A percentile compares a stretch with the other conserved stretches of the same genome.
Evolutionary conservation across 2,329 filamentous ascomycete genomes (phyloP).

Genomic region (Dendrostoma leiphaemia): DNA sequence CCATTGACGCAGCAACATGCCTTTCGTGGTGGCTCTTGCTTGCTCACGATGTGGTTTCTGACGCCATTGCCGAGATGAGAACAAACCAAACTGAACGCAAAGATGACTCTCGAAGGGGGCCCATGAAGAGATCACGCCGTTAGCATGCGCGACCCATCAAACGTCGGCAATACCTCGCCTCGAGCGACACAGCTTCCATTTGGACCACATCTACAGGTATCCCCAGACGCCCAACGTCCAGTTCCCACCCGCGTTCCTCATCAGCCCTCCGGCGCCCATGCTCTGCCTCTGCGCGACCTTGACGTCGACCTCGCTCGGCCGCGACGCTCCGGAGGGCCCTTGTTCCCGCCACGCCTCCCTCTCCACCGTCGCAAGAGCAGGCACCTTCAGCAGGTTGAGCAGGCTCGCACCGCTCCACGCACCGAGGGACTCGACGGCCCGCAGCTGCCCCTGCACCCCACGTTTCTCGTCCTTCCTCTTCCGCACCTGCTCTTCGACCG

Average conservation of each 20-base stretch:
- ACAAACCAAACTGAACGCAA: no score
- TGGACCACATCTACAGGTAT: conserved; percentile 6
- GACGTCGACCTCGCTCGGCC: conserved; percentile 57
- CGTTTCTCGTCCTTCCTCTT: conserved; percentile 39
- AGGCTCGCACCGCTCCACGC: conserved; percentile 75
- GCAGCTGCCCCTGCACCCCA: conserved; percentile 55
- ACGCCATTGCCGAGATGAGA: no score
- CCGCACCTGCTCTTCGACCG: conserved; percentile 57
- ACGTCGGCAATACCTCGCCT: no score
- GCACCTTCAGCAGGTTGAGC: conserved; percentile 64
- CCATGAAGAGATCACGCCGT: no score
- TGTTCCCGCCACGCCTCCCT: conserved; percentile 69
- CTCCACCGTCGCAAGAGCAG: conserved; percentile 68
- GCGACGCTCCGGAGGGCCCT: conserved; percentile 61
- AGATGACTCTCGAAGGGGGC: no score
- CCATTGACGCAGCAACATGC: no score
- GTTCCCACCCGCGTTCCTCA: conserved; percentile 41
- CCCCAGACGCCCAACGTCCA: conserved; percentile 67
- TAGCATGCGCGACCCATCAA: no score
- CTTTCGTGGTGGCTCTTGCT: no score
- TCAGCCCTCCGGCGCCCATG: conserved; percentile 55
- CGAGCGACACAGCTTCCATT: neutral
- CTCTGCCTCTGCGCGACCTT: conserved; percentile 62
- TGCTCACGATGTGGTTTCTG: no score
- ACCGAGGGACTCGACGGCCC: conserved; percentile 68